Evolutionary conservation across 768 basidiomycete genomes (phyloP), one percentile per base, ranked within the genome.

Genomic region (Lentinula lateritia): DNA sequence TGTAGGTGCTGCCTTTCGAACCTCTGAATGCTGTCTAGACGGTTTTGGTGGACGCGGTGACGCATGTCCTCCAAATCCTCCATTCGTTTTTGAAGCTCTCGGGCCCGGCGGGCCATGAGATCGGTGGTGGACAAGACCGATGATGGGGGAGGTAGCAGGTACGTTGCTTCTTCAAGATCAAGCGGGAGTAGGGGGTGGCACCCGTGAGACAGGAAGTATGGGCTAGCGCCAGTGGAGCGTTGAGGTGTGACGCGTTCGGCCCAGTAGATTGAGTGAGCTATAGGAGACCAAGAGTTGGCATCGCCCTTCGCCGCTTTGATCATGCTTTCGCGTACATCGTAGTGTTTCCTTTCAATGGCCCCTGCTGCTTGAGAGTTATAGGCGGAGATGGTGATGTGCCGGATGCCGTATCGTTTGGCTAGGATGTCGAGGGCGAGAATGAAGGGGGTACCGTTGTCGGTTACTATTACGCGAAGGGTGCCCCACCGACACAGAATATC

Each of bases 391-490:
- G 56, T 36, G 9, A 76, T 75, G 41, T 73, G 73, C 0, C 36
- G 32, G 9, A 76, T 72, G 9, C 73, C 58, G 1, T 63, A 61
- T 0, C 34, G 39, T 16, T 57, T 20, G 7, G 58, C 55, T 0
- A 62, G 53, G 5, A 43, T 45, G 0, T 39, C 46, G 0, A 58
- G 7, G 0, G 66, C 74, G 0, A 62, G 50, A 2, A 72, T 43
- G 18, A 70, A 71, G 0, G 66, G 69, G 0, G 68, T 62, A 0
- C 73, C 68, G 46, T 75, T 76, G 56, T 76, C 75, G 0, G 69
- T 70, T 5, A 74, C 64, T 6, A 75, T 70, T 28, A 71, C 67
- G 0, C 16, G 32, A 0, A 73, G 1, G 1, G 66, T 62, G 23
- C 72, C 74, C 64, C 64, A 76, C 16, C 66, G 60, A 18, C 61